Evolutionary conservation across 345 rosid species (phyloP), one percentile per base, ranked within the genome.

Genomic region (Excoecaria cochinchinensis): DNA sequence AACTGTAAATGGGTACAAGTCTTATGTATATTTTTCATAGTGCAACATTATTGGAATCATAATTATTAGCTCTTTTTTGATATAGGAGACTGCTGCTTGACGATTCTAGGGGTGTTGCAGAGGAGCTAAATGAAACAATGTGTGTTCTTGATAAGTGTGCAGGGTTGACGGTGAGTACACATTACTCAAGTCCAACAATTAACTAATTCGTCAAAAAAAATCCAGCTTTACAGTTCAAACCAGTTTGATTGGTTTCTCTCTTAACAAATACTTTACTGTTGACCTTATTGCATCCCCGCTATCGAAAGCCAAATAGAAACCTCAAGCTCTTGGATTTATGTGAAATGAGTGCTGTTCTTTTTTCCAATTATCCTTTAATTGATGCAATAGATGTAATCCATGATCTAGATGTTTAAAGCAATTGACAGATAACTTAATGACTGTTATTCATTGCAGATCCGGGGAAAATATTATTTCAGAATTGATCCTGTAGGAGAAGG

Each of bases 81-180:
- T 83, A 60, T 68, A 95, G 99, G 98, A 91, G 99, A 83, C 82
- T 92, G 82, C 85, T 95, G 77, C 95, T 84, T 22, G 98, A 95
- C 73, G 99, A 95, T 88, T 85, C 90, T 21, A 84, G 95, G 84
- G 99, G 99, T 72, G 99, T 95, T 62, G 97, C 76, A 0, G 98
- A 95, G 82, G 80, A 86, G 81, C 85, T 95, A 71, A 95, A 95
- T 75, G 99, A 95, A 84, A 92, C 94, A 16, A 93, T 87, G 71
- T 95, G 99, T 67, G 88, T 86, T 64, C 78, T 55, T 51, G 79
- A 88, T 70, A 79, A 90, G 52, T 95, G 98, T 86, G 83, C 73
- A 68, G 98, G 99, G 72, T 79, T 95, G 68, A 88, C 86, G 71
- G 98, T 95, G 87, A 86, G 93, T 46, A 52, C 74, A 64, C 50